phyloP scores from a whole-genome alignment of 78 protist species.

The Dictyostelium purpureum region DNA sequence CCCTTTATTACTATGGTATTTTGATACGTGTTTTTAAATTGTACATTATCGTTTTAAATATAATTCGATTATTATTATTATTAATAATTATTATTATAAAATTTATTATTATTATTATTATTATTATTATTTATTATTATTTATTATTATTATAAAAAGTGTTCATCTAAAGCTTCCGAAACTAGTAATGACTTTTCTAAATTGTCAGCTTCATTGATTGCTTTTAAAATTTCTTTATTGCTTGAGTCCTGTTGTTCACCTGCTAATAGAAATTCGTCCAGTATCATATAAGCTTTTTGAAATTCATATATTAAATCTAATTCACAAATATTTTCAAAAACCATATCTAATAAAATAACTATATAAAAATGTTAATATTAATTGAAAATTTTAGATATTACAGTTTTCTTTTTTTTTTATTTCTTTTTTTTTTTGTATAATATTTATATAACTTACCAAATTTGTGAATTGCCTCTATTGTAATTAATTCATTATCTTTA shows the following conservation, averaged over 20 bases:
- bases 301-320: slow-evolving; percentile 97
- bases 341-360: slow-evolving; percentile 67
- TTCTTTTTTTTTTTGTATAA: too few species aligned
- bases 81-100: too few species aligned
- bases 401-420: neutral
- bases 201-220: slow-evolving; percentile 2
- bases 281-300: slow-evolving; percentile 94
- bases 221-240: slow-evolving; percentile 76
- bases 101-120: too few species aligned
- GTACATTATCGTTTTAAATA: too few species aligned
- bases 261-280: slow-evolving; percentile 93
- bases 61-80: too few species aligned
- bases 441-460: slow-evolving; percentile 68
- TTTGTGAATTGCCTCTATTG: slow-evolving; percentile 92
- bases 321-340: slow-evolving; percentile 93
- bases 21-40: too few species aligned
- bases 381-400: neutral
- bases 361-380: neutral
- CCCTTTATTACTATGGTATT: too few species aligned
- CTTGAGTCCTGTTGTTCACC: slow-evolving; percentile 94
- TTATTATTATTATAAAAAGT: neutral
- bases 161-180: slow-evolving; percentile 19
- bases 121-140: neutral
- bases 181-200: slow-evolving; percentile 3
- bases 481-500: slow-evolving; percentile 95